These are phyloP conservation scores for Seminavis robusta DNA, from an alignment of 108 stramenopile species.

Conservation along the genomic window DNA sequence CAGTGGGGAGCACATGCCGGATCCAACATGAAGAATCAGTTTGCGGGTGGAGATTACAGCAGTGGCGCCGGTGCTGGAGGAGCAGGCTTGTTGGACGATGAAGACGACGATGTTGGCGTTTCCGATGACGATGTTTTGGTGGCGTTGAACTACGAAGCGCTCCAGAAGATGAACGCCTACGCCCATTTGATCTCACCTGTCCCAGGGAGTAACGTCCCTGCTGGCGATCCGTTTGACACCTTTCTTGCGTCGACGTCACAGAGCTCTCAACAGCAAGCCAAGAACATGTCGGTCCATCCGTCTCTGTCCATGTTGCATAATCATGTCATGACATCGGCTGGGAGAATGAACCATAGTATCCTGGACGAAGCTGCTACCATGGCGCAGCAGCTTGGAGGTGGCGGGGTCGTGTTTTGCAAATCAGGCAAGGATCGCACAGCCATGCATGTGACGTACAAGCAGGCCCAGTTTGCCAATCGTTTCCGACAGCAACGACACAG, in stretches of 20 bases:
- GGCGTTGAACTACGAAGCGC: conserved; percentile 78
- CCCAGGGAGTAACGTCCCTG: background rate
- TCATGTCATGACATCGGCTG: conserved; percentile 68
- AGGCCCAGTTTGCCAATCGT: conserved; percentile 68
- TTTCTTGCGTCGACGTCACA: conserved; percentile 17
- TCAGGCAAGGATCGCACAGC: conserved; percentile 93
- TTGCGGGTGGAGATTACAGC: conserved; percentile 4
- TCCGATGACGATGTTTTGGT: conserved; percentile 77
- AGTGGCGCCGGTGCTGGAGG: conserved; percentile 8
- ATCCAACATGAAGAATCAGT: conserved; percentile 32
- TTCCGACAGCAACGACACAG: conserved; percentile 26
- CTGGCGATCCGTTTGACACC: background rate
- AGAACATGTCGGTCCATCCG: conserved; percentile 73
- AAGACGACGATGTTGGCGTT: conserved; percentile 66
- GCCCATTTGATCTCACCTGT: conserved; percentile 51
- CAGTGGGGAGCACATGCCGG: conserved; percentile 83
- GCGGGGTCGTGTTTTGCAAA: conserved; percentile 85
- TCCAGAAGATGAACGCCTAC: conserved; percentile 83
- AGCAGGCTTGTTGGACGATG: conserved; percentile 61
- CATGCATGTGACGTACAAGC: conserved; percentile 92
- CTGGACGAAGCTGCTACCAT: conserved; percentile 74
- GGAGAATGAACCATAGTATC: conserved; percentile 84
- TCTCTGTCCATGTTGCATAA: conserved; percentile 49
- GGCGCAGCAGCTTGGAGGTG: conserved; percentile 74
- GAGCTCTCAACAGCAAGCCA: conserved; percentile 8